Evolutionary conservation across 1,284 basidiomycete species (phyloP), one percentile per base, ranked within the genome.

Genomic region (Rhodotorula sp.): DNA sequence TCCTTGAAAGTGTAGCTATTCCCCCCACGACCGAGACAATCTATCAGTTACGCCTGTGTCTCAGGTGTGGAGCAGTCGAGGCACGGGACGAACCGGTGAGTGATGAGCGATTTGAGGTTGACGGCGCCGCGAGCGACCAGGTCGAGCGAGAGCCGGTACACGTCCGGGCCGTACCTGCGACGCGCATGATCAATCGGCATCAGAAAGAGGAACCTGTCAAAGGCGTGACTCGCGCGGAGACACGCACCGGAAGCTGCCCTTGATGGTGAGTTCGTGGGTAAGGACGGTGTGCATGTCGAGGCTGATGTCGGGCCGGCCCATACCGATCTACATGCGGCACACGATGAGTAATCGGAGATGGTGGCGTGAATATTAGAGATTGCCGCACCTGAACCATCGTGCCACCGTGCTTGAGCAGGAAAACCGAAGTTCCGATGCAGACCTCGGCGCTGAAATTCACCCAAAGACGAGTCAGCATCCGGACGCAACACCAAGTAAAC

Each of bases 161-260:
- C 89, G 39, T 91, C 92, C 60, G 90, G 87, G n/a, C 75, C 74
- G 67, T 76, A 78, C 16, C 67, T 74, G 54, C 12, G 8, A 1
- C 52, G 23, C 16, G 26, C 20, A 20, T 2, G 10, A 7, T 7
- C 0, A 15, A 26, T 23, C n/a, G 48, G 6, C 26, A 43, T 43
- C 12, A 43, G 39, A 12, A 14, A 14, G 39, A 43, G 12, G 59
- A 31, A 46, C 52, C 29, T 26, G 10, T 10, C 39, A 8, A 1
- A 14, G 8, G 39, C 12, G 39, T 10, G 39, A 12, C 12, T 10
- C 39, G 18, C 10, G 39, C 15, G 12, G 8, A 4, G 49, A 5
- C 5, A 49, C 90, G 76, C 91, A 93, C 73, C 92, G 89, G 89
- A 94, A 93, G 23, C 91, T 92, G 59, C 92, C 92, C 78, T 89